These are phyloP conservation scores for Boechera divaricarpa DNA, from an alignment of 345 rosid species.

Conservation along the genomic window DNA sequence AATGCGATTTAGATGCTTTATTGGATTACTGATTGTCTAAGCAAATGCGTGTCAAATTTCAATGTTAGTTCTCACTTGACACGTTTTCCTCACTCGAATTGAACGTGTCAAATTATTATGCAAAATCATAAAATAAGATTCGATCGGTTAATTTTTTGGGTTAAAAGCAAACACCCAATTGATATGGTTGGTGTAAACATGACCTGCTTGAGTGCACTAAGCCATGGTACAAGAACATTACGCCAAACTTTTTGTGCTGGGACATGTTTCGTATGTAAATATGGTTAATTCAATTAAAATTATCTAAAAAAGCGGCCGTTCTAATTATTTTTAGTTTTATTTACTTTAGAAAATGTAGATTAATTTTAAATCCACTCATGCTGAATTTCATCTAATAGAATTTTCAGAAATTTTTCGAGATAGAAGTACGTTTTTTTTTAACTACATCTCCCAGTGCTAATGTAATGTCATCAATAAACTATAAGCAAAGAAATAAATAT, in stretches of 20 bases:
- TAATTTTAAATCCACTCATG: no score
- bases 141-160: slow-evolving; percentile 3
- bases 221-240: neutral
- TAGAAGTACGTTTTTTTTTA: no score
- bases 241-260: neutral
- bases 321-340: neutral
- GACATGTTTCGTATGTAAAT: neutral
- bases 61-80: slow-evolving; percentile 10
- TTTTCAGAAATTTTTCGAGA: no score
- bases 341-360: no score
- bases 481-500: neutral
- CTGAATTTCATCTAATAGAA: no score
- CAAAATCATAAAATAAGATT: slow-evolving; percentile 17
- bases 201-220: slow-evolving; percentile 14
- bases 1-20: slow-evolving; percentile 16
- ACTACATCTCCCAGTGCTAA: neutral
- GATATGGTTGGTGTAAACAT: neutral
- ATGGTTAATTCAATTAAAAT: neutral
- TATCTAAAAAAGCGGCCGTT: neutral
- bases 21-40: slow-evolving; percentile 30
- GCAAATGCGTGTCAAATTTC: slow-evolving; percentile 28
- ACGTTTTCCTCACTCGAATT: slow-evolving; percentile 30
- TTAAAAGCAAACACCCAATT: slow-evolving; percentile 12
- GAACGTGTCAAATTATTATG: neutral
- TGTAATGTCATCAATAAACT: neutral